A percentile compares a stretch with the other conserved stretches of the same genome.
These are phyloP conservation scores for Penicillium atrosanguineum DNA, from an alignment of 495 filamentous ascomycete species.

Conservation along the genomic window DNA sequence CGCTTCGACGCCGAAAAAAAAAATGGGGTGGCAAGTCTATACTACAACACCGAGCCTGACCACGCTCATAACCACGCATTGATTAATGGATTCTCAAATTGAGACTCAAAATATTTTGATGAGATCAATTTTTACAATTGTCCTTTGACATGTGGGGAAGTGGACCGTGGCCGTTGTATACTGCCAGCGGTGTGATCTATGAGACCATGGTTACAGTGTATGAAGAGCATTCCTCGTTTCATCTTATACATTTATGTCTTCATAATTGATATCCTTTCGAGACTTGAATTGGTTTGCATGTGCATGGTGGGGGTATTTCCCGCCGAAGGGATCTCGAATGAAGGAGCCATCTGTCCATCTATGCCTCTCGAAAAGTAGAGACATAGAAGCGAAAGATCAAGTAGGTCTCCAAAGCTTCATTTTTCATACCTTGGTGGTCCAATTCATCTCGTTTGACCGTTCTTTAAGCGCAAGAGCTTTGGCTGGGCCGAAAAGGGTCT, in stretches of 20 bases:
- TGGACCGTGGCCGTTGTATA: not conserved
- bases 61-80: not conserved
- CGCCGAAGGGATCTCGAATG: not conserved
- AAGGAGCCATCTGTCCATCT: not conserved
- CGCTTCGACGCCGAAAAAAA: constrained; percentile 28
- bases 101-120: not conserved
- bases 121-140: not conserved
- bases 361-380: not conserved
- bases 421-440: not conserved
- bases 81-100: not conserved
- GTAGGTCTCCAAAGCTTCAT: not conserved
- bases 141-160: not conserved
- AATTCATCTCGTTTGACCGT: not conserved
- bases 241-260: not conserved
- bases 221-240: not conserved
- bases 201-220: not conserved
- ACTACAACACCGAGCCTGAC: constrained; percentile 5
- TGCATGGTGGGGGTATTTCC: not conserved
- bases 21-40: constrained; percentile 30
- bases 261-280: not conserved
- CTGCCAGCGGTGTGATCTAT: not conserved
- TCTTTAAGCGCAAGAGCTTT: not conserved
- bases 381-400: not conserved
- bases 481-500: not conserved
- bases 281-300: not conserved